Evolutionary conservation across 345 rosid genomes (phyloP).

Genomic region (Diplotaxis tenuifolia): DNA sequence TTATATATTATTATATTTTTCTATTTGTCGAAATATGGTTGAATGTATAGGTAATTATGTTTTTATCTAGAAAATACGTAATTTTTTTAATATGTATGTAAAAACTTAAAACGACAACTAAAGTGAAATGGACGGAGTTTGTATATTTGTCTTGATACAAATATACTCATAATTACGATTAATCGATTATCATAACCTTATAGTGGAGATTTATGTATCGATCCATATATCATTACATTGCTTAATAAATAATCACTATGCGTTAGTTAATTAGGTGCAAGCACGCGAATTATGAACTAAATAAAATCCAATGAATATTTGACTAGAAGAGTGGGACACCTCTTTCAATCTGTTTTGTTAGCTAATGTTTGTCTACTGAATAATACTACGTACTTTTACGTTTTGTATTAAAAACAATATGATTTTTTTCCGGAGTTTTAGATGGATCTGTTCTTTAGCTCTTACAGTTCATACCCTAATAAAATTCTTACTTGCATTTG

Average conservation of each 20-base stretch:
- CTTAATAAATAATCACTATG: background rate
- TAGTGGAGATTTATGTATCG: background rate
- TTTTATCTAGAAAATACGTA: too few species aligned
- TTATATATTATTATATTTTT: too few species aligned
- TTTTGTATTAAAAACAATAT: background rate
- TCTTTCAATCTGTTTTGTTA: background rate
- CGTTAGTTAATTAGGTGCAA: background rate
- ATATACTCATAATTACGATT: background rate
- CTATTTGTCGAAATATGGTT: too few species aligned
- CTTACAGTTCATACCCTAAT: background rate
- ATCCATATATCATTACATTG: background rate
- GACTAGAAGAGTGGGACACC: background rate
- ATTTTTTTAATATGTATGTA: too few species aligned
- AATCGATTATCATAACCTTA: background rate
- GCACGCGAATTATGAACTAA: background rate
- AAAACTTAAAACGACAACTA: too few species aligned
- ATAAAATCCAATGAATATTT: background rate
- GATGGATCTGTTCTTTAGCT: background rate
- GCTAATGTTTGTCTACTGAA: background rate
- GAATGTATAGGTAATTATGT: too few species aligned
- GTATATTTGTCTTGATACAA: background rate
- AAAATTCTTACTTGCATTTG: background rate
- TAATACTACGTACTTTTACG: slow-evolving; percentile 8
- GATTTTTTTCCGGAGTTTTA: background rate
- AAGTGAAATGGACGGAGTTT: too few species aligned